Base-by-base conservation (phyloP, 305 asterid genomes). In the Fraxinus sp. region DNA sequence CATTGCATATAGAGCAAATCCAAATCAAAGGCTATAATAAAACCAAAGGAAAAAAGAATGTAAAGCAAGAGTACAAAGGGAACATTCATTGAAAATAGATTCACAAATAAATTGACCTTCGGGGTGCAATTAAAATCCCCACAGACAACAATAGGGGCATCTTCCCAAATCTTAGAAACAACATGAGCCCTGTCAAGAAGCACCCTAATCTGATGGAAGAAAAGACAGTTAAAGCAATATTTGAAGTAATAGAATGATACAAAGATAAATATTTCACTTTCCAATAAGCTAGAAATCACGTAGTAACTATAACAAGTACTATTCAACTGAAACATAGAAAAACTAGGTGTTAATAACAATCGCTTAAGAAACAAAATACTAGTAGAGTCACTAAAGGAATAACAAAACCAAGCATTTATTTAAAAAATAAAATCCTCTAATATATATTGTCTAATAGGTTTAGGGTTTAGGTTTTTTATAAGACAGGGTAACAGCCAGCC, bases 51-150 rank as follows among this genome's bases (percentile, higher is more conserved):
- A 30, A 77, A 8, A 49, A 39, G 72, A 20, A 88, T 71, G 76
- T 10, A 76, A 83, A 78, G 66, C n/a, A 81, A 80, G 39, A 79
- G 26, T 16, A 6, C 9, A 74, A 70, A 77, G 62, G 32, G 73
- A 83, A 57, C 28, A 86, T 55, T 73, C 5, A 78, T 28, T 52
- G 59, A 26, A 68, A 76, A 78, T 72, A 73, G 32, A 78, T 20
- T 84, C 71, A 80, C 52, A 41, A 81, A 82, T 13, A 76, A 88
- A 82, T 36, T 70, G 41, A 94, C 99, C 97, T 92, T 87, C 2
- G 99, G 99, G 44, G 97, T 96, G 90, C 97, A 90, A 91, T 96
- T 96, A 88, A 96, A 96, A 89, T 96, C 99, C 80, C 99, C 99
- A 89, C 99, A 96, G 78, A 96, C 74, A 82, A 94, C 89, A 52